phyloP scores from a whole-genome alignment of 169 alveolate species.

The Miamiensis avidus region DNA sequence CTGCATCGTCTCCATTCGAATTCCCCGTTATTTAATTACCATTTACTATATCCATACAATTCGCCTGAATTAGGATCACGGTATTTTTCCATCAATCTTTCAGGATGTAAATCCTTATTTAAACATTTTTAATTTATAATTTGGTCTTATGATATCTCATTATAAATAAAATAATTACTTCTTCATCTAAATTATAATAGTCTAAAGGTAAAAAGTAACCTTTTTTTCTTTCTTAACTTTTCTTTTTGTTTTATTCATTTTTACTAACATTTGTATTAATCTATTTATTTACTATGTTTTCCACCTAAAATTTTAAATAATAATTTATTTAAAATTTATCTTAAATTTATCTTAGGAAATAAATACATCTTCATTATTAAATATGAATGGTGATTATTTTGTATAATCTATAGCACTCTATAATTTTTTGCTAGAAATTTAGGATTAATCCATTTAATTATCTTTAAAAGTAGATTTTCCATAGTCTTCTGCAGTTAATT shows the following conservation, averaged over 20 bases:
- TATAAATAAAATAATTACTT: constrained; percentile 12
- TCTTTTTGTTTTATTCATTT: constrained; percentile 15
- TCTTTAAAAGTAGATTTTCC: background rate
- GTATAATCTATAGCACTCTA: constrained; percentile 27
- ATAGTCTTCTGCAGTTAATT: background rate
- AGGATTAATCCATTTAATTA: background rate
- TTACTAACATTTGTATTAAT: constrained; percentile 5
- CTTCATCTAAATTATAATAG: constrained; percentile 57
- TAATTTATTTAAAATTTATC: no score
- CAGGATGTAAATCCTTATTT: constrained; percentile 48
- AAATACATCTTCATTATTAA: background rate
- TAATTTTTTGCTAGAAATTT: constrained; percentile 15
- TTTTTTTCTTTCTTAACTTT: constrained; percentile 16
- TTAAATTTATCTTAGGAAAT: background rate
- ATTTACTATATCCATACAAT: background rate
- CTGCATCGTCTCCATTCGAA: background rate
- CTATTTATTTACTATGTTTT: no score
- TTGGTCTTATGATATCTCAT: constrained; percentile 28
- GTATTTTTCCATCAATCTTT: background rate
- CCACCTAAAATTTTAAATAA: no score
- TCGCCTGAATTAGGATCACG: background rate
- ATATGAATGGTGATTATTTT: constrained; percentile 14
- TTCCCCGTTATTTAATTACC: background rate
- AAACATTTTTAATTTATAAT: constrained; percentile 55
- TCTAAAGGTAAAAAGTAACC: constrained; percentile 56